Evolutionary conservation across 371 early-diverging fungal species (phyloP).

Genomic region (Circinella minor): DNA sequence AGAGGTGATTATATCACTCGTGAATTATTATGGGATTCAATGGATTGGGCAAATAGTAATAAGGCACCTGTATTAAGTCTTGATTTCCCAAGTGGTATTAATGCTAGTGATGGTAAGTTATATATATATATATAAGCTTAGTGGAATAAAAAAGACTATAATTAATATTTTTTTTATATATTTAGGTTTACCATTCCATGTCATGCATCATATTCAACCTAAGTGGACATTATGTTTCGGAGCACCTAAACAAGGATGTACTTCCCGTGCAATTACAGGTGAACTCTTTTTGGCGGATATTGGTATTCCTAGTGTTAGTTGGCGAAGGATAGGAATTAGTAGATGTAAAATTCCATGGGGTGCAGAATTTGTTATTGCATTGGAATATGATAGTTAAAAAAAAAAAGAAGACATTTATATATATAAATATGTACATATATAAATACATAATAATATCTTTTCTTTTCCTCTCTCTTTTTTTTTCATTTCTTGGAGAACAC

Average conservation of each 20-base stretch:
- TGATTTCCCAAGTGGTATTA: conserved; percentile 78
- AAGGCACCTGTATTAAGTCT: conserved; percentile 73
- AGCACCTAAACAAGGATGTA: conserved; percentile 72
- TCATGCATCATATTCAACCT: conserved; percentile 53
- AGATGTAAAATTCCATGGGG: conserved; percentile 77
- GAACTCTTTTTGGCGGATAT: conserved; percentile 82
- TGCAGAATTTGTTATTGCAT: conserved; percentile 71
- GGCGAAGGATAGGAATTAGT: conserved; percentile 58
- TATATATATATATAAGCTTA: neutral
- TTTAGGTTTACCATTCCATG: conserved; percentile 31
- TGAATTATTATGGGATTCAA: conserved; percentile 57
- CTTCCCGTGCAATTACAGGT: conserved; percentile 62
- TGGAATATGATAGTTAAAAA: conserved; percentile 52
- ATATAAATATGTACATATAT: no score
- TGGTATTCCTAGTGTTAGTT: conserved; percentile 70
- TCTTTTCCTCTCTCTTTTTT: no score
- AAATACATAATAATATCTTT: no score
- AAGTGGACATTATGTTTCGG: conserved; percentile 84
- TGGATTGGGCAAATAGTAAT: conserved; percentile 79
- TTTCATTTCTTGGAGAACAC: no score
- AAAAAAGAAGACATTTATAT: neutral
- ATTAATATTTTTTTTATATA: no score
- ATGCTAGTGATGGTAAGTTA: conserved; percentile 29
- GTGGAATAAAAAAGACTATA: no score
- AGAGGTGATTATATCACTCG: conserved; percentile 53